phyloP scores from a whole-genome alignment of 352 stramenopile genomes.

The Blastocystis sp. region DNA sequence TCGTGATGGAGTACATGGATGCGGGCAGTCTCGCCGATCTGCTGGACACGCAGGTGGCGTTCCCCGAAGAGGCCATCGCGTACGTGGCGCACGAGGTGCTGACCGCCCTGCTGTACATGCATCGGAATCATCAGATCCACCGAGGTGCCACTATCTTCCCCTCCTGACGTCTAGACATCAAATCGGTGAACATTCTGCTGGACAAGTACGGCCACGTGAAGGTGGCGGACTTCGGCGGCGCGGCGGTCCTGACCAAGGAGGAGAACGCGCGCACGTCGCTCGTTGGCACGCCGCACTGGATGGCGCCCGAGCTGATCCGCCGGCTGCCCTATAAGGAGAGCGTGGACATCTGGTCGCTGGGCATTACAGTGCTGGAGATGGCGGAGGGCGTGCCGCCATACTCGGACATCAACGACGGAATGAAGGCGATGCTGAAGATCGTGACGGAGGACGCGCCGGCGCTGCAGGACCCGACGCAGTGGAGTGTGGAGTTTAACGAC shows the following conservation, averaged over 20 bases:
- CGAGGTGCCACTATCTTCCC: conserved; percentile 3
- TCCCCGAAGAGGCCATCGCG: conserved; percentile 62
- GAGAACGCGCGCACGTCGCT: background rate
- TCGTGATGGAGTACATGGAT: conserved; percentile 62
- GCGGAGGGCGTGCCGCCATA: conserved; percentile 45
- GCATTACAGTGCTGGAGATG: conserved; percentile 63
- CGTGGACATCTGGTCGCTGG: conserved; percentile 48
- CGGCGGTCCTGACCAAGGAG: conserved; percentile 51
- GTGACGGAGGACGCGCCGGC: conserved; percentile 10
- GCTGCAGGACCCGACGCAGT: conserved; percentile 19
- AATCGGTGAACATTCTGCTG: conserved; percentile 58
- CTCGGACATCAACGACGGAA: conserved; percentile 47
- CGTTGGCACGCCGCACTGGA: conserved; percentile 56
- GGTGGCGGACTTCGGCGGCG: conserved; percentile 50
- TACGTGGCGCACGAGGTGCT: conserved; percentile 49
- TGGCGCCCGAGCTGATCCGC: conserved; percentile 60
- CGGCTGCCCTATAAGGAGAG: conserved; percentile 28
- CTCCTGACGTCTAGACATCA: conserved; percentile 54
- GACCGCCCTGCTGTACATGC: conserved; percentile 35
- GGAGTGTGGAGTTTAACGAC: conserved; percentile 40
- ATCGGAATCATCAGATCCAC: conserved; percentile 45
- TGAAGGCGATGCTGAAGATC: conserved; percentile 61
- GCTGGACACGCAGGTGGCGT: conserved; percentile 59
- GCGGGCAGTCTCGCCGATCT: conserved; percentile 37
- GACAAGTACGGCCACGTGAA: conserved; percentile 56